Evolutionary conservation across 139 green algal genomes (phyloP).

Genomic region (Chlorella vulgaris): DNA sequence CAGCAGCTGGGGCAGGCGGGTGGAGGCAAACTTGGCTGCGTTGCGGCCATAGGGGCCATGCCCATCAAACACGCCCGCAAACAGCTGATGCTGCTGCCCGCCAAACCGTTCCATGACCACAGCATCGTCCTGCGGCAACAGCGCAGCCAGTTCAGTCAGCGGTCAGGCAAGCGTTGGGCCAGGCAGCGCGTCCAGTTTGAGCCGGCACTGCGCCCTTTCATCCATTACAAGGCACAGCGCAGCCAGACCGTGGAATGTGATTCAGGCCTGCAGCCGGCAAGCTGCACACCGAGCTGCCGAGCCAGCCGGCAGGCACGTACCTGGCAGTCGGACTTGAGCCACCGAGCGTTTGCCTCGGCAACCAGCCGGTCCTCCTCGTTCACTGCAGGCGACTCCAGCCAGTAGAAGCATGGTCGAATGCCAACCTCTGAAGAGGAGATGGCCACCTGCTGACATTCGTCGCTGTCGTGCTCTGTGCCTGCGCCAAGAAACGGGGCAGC

Average conservation of each 20-base stretch:
- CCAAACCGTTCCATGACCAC: conserved; percentile 31
- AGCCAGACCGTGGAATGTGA: no score
- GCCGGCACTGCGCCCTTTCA: no score
- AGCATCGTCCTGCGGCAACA: conserved; percentile 32
- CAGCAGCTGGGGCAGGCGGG: conserved; percentile 30
- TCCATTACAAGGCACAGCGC: neutral
- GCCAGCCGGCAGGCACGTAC: neutral
- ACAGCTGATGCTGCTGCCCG: conserved; percentile 20
- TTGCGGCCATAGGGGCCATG: conserved; percentile 49
- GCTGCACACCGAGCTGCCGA: no score
- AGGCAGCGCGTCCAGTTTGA: no score
- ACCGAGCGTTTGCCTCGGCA: conserved; percentile 35
- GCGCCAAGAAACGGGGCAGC: neutral
- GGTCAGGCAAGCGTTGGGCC: neutral
- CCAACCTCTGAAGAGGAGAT: conserved; percentile 26
- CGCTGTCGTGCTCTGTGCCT: neutral
- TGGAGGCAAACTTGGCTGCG: conserved; percentile 37
- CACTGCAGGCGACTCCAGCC: conserved; percentile 19
- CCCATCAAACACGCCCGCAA: conserved; percentile 62
- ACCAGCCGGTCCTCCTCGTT: conserved; percentile 13
- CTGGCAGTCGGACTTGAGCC: conserved; percentile 45
- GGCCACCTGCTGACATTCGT: neutral
- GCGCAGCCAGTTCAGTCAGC: neutral
- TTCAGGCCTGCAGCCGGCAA: no score
- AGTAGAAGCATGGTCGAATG: conserved; percentile 47